phyloP scores from a whole-genome alignment of 352 stramenopile species.

The Phytophthora chlamydospora region DNA sequence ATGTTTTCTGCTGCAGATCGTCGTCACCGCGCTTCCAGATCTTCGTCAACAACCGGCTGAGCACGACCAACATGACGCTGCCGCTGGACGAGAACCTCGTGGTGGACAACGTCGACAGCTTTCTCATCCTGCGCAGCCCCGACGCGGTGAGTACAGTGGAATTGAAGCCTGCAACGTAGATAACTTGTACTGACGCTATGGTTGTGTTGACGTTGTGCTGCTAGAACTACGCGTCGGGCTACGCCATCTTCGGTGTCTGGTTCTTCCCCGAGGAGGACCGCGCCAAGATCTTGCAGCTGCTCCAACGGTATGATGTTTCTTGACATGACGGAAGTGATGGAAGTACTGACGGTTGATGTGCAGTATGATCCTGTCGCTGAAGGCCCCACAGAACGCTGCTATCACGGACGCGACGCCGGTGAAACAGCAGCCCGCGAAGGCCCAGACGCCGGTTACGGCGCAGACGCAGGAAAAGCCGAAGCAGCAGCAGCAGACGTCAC shows the following conservation, averaged over 20 bases:
- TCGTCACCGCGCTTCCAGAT: constrained; percentile 84
- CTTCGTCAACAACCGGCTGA: constrained; percentile 91
- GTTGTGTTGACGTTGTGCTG: constrained; percentile 5
- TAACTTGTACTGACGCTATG: background rate
- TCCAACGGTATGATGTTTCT: constrained; percentile 56
- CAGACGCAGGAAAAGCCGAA: constrained; percentile 35
- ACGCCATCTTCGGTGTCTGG: constrained; percentile 88
- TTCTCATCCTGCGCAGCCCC: constrained; percentile 82
- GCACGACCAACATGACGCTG: constrained; percentile 88
- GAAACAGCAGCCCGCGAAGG: constrained; percentile 31
- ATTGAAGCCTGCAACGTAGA: background rate
- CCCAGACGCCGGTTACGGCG: constrained; percentile 19
- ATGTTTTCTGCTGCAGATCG: constrained; percentile 42
- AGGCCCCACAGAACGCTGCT: constrained; percentile 39
- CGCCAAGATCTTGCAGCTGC: constrained; percentile 75
- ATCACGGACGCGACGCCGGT: constrained; percentile 22
- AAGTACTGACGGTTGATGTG: constrained; percentile 19
- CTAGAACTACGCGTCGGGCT: constrained; percentile 57
- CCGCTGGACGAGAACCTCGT: constrained; percentile 70
- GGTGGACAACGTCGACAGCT: constrained; percentile 86
- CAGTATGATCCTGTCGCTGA: constrained; percentile 70
- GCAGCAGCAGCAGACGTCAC: constrained; percentile 40
- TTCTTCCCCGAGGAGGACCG: constrained; percentile 89
- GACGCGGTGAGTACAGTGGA: constrained; percentile 40
- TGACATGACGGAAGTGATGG: background rate